phyloP scores from a whole-genome alignment of 371 early-diverging fungal species.

The Mucor piriformis region DNA sequence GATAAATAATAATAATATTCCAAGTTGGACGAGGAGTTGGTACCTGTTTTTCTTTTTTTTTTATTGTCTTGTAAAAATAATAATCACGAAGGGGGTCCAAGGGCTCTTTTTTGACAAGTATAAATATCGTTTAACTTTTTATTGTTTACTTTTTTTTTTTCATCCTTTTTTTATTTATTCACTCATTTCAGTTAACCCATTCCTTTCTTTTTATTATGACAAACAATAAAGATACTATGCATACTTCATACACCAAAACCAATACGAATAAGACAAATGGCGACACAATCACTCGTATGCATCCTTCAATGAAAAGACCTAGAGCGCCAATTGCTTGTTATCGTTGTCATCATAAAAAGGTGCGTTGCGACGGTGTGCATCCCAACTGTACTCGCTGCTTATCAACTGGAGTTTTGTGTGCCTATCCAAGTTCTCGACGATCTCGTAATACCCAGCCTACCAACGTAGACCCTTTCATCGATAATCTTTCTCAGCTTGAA shows the following conservation, averaged over 20 bases:
- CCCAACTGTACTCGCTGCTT: slow-evolving; percentile 48
- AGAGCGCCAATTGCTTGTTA: slow-evolving; percentile 47
- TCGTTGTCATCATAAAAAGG: slow-evolving; percentile 50
- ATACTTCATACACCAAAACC: slow-evolving; percentile 1
- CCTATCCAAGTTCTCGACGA: slow-evolving; percentile 48
- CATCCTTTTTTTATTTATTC: neutral
- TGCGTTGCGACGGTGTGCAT: slow-evolving; percentile 47
- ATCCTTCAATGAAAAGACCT: slow-evolving; percentile 35
- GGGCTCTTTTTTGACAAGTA: neutral
- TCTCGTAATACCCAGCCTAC: slow-evolving; percentile 50
- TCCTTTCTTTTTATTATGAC: slow-evolving; percentile 7
- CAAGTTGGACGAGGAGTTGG: slow-evolving; percentile 14
- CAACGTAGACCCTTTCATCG: slow-evolving; percentile 48
- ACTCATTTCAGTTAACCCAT: neutral
- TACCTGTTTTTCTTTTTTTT: no score
- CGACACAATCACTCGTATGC: slow-evolving; percentile 25
- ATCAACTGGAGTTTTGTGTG: slow-evolving; percentile 40
- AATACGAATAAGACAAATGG: neutral
- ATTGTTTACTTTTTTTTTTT: slow-evolving; percentile 1
- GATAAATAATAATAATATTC: slow-evolving; percentile 12
- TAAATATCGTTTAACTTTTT: neutral
- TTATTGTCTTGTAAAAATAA: no score
- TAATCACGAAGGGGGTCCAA: neutral
- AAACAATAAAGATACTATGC: slow-evolving; percentile 14
- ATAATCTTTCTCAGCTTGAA: slow-evolving; percentile 44